A percentile compares a stretch with the other conserved stretches of the same genome.
Evolutionary conservation across 1,139 yeast species (phyloP).

Genomic region (Yamadazyma buinensis): DNA sequence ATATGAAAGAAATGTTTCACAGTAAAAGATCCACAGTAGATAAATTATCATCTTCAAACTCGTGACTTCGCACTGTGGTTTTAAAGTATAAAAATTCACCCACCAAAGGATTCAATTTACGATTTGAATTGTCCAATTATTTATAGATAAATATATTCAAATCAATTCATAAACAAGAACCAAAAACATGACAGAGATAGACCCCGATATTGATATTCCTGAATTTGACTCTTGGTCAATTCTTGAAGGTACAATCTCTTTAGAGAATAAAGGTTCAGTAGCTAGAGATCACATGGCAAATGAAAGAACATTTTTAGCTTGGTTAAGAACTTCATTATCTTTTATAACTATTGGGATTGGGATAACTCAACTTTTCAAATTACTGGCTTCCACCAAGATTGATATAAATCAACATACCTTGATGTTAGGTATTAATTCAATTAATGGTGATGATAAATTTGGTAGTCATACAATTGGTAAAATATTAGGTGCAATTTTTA

Average conservation of each 20-base stretch:
- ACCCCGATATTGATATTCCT: slow-evolving; percentile 7
- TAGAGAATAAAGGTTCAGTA: slow-evolving; percentile 46
- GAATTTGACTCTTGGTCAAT: slow-evolving; percentile 9
- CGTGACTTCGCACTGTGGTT: no score
- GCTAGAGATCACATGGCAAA: slow-evolving; percentile 63
- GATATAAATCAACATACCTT: slow-evolving; percentile 14
- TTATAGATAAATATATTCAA: no score
- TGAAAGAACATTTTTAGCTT: slow-evolving; percentile 74
- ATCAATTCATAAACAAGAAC: not conserved
- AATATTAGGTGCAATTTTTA: slow-evolving; percentile 34
- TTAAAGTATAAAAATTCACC: no score
- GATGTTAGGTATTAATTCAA: slow-evolving; percentile 2
- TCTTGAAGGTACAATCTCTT: slow-evolving; percentile 24
- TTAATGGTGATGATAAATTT: not conserved
- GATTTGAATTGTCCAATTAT: no score
- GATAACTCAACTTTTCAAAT: slow-evolving; percentile 37
- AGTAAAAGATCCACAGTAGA: no score
- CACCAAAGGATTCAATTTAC: no score
- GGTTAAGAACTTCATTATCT: slow-evolving; percentile 59
- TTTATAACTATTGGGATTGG: slow-evolving; percentile 43
- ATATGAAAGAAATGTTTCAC: no score
- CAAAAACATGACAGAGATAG: not conserved
- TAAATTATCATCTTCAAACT: no score
- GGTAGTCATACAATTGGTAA: slow-evolving; percentile 23
- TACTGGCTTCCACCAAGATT: slow-evolving; percentile 22